Evolutionary conservation across 495 filamentous ascomycete species (phyloP).

Genomic region (Neurospora intermedia): DNA sequence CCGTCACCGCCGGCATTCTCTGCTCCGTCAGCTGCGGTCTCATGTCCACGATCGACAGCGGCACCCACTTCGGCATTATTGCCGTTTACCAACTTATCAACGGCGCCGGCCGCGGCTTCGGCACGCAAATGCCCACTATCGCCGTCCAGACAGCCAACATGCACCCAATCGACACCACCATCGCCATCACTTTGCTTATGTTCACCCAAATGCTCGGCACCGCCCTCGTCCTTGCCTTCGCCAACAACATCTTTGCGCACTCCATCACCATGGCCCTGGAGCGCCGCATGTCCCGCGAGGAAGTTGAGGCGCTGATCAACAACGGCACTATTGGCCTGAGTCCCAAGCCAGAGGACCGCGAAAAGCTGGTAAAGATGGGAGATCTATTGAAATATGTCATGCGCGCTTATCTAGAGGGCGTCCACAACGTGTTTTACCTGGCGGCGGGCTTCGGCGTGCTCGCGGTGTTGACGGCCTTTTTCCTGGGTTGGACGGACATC

Average conservation of each 20-base stretch:
- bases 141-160: conserved; percentile 40
- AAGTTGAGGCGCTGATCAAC: not conserved
- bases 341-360: not conserved
- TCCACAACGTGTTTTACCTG: conserved; percentile 11
- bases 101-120: conserved; percentile 53
- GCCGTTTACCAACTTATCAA: conserved; percentile 58
- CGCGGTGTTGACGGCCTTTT: conserved; percentile 8
- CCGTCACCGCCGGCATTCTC: conserved; percentile 38
- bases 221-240: conserved; percentile 48
- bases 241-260: conserved; percentile 49
- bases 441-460: conserved; percentile 3
- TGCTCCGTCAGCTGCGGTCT: conserved; percentile 49
- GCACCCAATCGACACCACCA: conserved; percentile 40
- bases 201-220: conserved; percentile 52
- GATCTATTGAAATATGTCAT: not conserved
- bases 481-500: conserved; percentile 15
- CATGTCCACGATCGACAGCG: conserved; percentile 43
- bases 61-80: conserved; percentile 34
- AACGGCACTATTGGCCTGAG: not conserved
- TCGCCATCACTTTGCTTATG: conserved; percentile 49
- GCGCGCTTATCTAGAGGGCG: not conserved
- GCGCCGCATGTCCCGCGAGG: not conserved
- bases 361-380: not conserved
- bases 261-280: conserved; percentile 16
- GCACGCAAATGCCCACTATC: conserved; percentile 45